Evolutionary conservation across 2,329 filamentous ascomycete genomes (phyloP).

Genomic region (Pezicula rhizophila): DNA sequence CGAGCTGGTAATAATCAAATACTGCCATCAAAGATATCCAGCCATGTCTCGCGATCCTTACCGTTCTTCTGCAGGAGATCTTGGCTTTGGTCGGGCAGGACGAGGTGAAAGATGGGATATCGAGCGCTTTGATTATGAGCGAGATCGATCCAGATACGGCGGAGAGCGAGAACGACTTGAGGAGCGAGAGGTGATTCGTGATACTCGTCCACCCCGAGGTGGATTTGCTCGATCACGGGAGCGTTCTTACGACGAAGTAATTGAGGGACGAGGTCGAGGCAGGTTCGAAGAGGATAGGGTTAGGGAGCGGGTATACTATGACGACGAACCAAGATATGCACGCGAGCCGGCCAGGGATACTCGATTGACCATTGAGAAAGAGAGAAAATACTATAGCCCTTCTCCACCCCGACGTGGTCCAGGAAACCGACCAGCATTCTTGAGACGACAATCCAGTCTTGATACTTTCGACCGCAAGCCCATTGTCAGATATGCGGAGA

Average conservation of each 20-base stretch:
- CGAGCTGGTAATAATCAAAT: background rate
- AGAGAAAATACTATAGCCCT: constrained; percentile 20
- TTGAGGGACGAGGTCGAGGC: constrained; percentile 36
- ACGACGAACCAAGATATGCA: constrained; percentile 40
- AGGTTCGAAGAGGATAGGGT: constrained; percentile 27
- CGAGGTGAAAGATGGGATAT: constrained; percentile 43
- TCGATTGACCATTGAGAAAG: constrained; percentile 24
- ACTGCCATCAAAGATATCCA: background rate
- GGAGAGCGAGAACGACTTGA: constrained; percentile 37
- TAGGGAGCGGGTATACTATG: constrained; percentile 36
- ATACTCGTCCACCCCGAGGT: constrained; percentile 32
- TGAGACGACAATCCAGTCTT: constrained; percentile 80
- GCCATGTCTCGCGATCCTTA: constrained; percentile 27
- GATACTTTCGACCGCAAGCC: constrained; percentile 84
- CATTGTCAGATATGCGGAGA: constrained; percentile 38
- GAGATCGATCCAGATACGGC: constrained; percentile 37
- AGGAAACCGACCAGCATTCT: constrained; percentile 55
- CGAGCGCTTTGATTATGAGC: constrained; percentile 43
- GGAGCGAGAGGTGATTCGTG: constrained; percentile 39
- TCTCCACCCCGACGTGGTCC: constrained; percentile 21
- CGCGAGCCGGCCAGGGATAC: constrained; percentile 40
- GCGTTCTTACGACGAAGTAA: constrained; percentile 41
- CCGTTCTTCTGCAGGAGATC: constrained; percentile 28
- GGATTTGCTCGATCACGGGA: constrained; percentile 35
- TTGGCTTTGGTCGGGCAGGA: constrained; percentile 28